These are phyloP conservation scores for Rubus idaeus DNA, from an alignment of 306 rosid species.

Conservation along the genomic window DNA sequence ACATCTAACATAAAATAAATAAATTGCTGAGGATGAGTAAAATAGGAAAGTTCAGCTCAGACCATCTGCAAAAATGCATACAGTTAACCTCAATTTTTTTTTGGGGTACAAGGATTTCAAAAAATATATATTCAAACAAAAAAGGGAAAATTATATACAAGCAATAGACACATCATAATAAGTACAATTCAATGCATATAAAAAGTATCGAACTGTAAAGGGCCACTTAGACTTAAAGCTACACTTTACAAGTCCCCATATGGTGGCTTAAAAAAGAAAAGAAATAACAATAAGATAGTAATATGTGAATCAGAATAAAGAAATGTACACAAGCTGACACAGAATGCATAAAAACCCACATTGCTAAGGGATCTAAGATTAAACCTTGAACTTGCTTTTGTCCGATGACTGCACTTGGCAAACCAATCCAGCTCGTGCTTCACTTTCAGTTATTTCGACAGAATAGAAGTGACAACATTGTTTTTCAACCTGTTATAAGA, in stretches of 20 bases:
- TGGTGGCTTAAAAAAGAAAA: neutral
- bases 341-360: neutral
- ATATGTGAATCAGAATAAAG: neutral
- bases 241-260: neutral
- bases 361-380: slow-evolving; percentile 9
- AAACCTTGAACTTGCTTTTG: slow-evolving; percentile 98
- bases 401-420: slow-evolving; percentile 93
- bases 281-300: neutral
- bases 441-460: slow-evolving; percentile 76
- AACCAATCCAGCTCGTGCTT: slow-evolving; percentile 82
- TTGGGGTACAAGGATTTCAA: neutral
- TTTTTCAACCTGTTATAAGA: slow-evolving; percentile 79
- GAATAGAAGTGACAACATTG: slow-evolving; percentile 96
- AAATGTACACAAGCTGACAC: neutral
- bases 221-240: neutral
- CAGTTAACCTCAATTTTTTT: neutral
- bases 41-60: neutral
- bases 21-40: neutral
- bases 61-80: neutral
- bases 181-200: neutral
- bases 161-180: neutral
- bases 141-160: neutral
- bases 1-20: neutral
- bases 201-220: neutral
- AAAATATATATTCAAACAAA: neutral